phyloP scores from a whole-genome alignment of 78 protist genomes.

The Dictyostelium discoideum region dicty_2.7 NC_007088.5:6513001-6513500 shows the following conservation, averaged over 20 bases:
- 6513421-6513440: conserved; percentile 77
- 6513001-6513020: conserved; percentile 83
- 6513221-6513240: conserved; percentile 10
- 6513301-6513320: background rate
- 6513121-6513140: conserved; percentile 74
- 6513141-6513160: conserved; percentile 37
- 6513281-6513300: background rate
- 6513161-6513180: background rate
- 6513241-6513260: background rate
- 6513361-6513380: background rate
- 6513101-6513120: conserved; percentile 77
- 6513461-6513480: conserved; percentile 76
- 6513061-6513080: conserved; percentile 77
- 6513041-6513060: conserved; percentile 89
- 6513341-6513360: background rate
- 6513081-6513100: conserved; percentile 65
- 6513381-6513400: conserved; percentile 48
- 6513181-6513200: background rate
- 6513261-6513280: background rate
- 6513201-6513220: background rate
- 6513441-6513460: conserved; percentile 83
- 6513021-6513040: conserved; percentile 91
- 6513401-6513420: conserved; percentile 83
- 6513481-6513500: conserved; percentile 83
- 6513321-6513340: background rate